Evolutionary conservation across 805 yeast species (phyloP).

Genomic region (Isabelozyma pseudorhagii): DNA sequence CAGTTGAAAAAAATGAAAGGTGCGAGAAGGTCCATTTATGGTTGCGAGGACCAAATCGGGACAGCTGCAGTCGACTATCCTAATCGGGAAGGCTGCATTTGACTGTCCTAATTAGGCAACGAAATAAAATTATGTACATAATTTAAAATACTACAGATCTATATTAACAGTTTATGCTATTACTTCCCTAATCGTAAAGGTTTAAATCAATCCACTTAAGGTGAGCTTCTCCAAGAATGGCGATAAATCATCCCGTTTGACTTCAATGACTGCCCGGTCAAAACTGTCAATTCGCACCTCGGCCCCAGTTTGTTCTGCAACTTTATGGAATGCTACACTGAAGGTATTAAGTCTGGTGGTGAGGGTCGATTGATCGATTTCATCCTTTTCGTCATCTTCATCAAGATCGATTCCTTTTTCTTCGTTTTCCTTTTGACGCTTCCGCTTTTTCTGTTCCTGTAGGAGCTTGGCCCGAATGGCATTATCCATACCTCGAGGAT

Average conservation of each 20-base stretch:
- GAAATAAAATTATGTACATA: background rate
- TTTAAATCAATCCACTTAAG: constrained; percentile 53
- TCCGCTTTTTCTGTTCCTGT: constrained; percentile 21
- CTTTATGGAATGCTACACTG: constrained; percentile 87
- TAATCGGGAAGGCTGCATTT: background rate
- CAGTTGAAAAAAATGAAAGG: background rate
- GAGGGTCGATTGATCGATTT: constrained; percentile 39
- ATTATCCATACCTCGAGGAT: constrained; percentile 48
- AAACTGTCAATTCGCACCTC: constrained; percentile 89
- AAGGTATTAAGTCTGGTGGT: constrained; percentile 68
- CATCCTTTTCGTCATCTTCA: constrained; percentile 29
- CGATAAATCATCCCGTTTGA: constrained; percentile 79
- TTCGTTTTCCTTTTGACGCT: constrained; percentile 26
- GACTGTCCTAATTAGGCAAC: background rate
- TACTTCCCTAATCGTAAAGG: no score
- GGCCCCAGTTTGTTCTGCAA: constrained; percentile 81
- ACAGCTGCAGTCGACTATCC: background rate
- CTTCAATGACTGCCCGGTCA: constrained; percentile 90
- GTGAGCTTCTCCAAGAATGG: constrained; percentile 85
- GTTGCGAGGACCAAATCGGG: background rate
- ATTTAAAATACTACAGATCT: no score
- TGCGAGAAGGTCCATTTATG: background rate
- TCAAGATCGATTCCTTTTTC: constrained; percentile 14
- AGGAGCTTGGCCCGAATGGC: constrained; percentile 30
- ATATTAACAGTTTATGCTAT: no score